These are phyloP conservation scores for Leccinum rimulosum DNA, from an alignment of 768 basidiomycete genomes.

Conservation along the genomic window DNA sequence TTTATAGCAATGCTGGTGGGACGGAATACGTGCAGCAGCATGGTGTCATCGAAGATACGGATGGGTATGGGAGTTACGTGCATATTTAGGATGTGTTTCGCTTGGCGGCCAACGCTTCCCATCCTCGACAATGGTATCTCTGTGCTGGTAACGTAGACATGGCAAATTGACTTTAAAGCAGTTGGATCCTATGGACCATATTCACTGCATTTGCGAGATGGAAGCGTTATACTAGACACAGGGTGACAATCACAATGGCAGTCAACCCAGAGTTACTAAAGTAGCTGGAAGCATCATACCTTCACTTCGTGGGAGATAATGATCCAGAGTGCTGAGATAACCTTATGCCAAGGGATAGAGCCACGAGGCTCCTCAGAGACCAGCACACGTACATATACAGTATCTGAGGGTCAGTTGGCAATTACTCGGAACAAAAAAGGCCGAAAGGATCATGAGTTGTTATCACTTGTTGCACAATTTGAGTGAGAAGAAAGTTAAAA, in stretches of 20 bases:
- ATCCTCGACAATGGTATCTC: not conserved
- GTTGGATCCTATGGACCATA: not conserved
- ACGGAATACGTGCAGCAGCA: slow-evolving; percentile 6
- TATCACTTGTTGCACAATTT: not conserved
- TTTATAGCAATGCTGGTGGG: slow-evolving; percentile 16
- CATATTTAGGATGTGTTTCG: not conserved
- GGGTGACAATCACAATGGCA: no score
- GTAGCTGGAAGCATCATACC: not conserved
- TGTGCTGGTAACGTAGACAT: no score
- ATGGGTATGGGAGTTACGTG: not conserved
- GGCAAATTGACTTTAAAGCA: not conserved
- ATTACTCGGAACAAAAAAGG: not conserved
- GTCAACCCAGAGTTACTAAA: no score
- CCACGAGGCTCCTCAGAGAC: not conserved
- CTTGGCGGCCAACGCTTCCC: not conserved
- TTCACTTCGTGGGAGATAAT: not conserved
- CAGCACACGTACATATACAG: not conserved
- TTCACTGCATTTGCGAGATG: not conserved
- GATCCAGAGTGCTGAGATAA: not conserved
- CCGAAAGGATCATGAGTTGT: not conserved
- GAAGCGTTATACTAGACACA: not conserved
- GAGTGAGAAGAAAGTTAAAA: not conserved
- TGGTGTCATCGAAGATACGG: slow-evolving; percentile 6
- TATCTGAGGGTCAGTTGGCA: not conserved
- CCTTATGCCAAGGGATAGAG: not conserved